These are phyloP conservation scores for Microdochium bolleyi DNA, from an alignment of 2,329 filamentous ascomycete genomes.

Conservation along the genomic window DNA sequence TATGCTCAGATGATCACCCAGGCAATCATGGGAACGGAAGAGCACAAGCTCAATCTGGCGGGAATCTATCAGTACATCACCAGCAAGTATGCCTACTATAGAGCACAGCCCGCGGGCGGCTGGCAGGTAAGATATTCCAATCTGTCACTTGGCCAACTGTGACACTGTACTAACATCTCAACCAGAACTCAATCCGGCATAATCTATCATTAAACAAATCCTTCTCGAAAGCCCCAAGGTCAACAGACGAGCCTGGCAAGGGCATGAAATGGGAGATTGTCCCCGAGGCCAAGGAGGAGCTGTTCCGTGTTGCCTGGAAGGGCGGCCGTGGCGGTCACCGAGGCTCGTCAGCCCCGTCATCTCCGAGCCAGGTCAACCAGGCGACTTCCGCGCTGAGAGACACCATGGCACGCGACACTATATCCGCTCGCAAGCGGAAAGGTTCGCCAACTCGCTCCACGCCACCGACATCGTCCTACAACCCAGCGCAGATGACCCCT, in stretches of 20 bases:
- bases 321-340: slow-evolving; percentile 56
- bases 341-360: slow-evolving; percentile 65
- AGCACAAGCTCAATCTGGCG: slow-evolving; percentile 82
- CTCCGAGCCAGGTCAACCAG: slow-evolving; percentile 45
- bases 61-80: slow-evolving; percentile 95
- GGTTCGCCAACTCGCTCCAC: slow-evolving; percentile 43
- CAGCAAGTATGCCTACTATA: slow-evolving; percentile 86
- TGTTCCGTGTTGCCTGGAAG: slow-evolving; percentile 64
- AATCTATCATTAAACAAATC: slow-evolving; percentile 92
- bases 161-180: not conserved
- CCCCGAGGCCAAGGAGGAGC: slow-evolving; percentile 76
- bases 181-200: slow-evolving; percentile 90
- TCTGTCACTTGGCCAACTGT: not conserved
- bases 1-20: slow-evolving; percentile 97
- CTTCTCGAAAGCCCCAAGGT: slow-evolving; percentile 87
- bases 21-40: slow-evolving; percentile 78
- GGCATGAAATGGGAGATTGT: slow-evolving; percentile 99
- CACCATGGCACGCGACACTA: slow-evolving; percentile 40
- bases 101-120: slow-evolving; percentile 65
- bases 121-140: slow-evolving; percentile 68
- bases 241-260: slow-evolving; percentile 92
- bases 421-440: slow-evolving; percentile 49
- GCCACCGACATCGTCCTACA: slow-evolving; percentile 43
- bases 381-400: slow-evolving; percentile 32
- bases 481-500: slow-evolving; percentile 48